These are phyloP conservation scores for Tylopilus vinaceipallidus DNA, from an alignment of 768 basidiomycete genomes.

Conservation along the genomic window DNA sequence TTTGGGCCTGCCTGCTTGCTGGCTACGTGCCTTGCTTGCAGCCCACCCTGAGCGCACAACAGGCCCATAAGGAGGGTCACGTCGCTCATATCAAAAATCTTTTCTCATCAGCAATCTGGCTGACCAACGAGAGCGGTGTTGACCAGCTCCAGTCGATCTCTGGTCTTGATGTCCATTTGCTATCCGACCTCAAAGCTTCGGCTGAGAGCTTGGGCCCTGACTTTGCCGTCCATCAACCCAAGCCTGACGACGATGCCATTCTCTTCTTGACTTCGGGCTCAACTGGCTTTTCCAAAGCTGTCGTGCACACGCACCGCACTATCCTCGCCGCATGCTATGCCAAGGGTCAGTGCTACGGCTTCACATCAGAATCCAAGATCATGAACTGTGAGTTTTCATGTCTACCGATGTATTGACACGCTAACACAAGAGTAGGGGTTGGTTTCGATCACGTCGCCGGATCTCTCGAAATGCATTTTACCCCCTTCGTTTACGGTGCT, in stretches of 20 bases:
- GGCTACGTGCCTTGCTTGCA: no score
- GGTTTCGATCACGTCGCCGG: constrained; percentile 42
- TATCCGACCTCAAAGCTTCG: constrained; percentile 17
- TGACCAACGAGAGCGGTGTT: constrained; percentile 21
- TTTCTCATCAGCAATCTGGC: constrained; percentile 16
- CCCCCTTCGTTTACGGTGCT: constrained; percentile 29
- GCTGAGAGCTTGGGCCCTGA: constrained; percentile 12
- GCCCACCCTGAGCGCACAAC: no score
- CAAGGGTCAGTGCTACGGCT: no score
- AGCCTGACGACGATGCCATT: no score
- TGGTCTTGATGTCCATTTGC: constrained; percentile 15
- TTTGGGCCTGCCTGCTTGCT: no score
- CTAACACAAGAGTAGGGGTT: constrained; percentile 22
- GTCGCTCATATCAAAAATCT: constrained; percentile 14
- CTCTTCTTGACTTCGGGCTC: no score
- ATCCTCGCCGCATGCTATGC: no score
- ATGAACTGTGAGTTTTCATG: constrained; percentile 36
- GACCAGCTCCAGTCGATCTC: constrained; percentile 5
- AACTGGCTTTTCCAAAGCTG: no score
- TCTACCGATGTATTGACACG: not conserved
- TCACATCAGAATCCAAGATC: no score
- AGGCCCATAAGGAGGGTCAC: no score
- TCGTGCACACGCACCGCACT: no score
- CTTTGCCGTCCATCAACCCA: constrained; percentile 5
- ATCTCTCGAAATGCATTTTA: constrained; percentile 37